Percentiles rank a stretch among this genome's conserved stretches.
These are phyloP conservation scores for Vigna nakashimae DNA, from an alignment of 306 rosid species.

Conservation along the genomic window DNA sequence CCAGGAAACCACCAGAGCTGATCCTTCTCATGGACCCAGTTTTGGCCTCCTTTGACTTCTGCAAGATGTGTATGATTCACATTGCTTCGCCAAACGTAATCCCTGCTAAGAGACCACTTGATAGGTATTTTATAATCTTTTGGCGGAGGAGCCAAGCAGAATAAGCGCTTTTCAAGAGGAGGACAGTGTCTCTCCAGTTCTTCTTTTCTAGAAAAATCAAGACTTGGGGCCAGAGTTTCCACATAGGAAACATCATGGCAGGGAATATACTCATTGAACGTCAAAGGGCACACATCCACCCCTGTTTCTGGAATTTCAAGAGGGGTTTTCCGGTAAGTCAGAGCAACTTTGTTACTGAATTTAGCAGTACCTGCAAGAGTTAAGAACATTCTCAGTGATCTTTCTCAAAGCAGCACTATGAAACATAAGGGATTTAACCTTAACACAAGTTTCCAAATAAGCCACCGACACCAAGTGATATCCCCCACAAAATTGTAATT, in stretches of 20 bases:
- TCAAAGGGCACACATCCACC: conserved; percentile 83
- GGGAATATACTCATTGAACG: conserved; percentile 80
- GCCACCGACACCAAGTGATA: neutral
- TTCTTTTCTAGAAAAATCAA: conserved; percentile 78
- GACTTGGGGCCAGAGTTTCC: conserved; percentile 54
- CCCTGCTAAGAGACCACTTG: conserved; percentile 90
- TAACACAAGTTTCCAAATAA: neutral
- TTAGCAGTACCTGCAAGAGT: conserved; percentile 57
- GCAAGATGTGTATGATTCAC: conserved; percentile 93
- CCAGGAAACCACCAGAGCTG: conserved; percentile 98
- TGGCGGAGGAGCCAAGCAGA: conserved; percentile 93
- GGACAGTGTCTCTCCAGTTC: conserved; percentile 96
- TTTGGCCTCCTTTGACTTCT: conserved; percentile 96
- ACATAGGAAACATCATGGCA: conserved; percentile 79
- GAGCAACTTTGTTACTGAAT: conserved; percentile 66
- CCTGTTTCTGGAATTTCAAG: conserved; percentile 70
- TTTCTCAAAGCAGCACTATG: conserved; percentile 22
- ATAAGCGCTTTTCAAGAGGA: conserved; percentile 72
- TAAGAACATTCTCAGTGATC: conserved; percentile 12
- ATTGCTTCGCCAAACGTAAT: conserved; percentile 94
- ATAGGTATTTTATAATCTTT: conserved; percentile 84
- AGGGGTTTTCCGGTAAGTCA: conserved; percentile 65
- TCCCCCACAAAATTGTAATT: conserved; percentile 4
- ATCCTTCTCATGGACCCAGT: conserved; percentile 91
- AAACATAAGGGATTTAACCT: conserved; percentile 1